Evolutionary conservation across 768 basidiomycete genomes (phyloP).

Genomic region (Lactifluus rugatus): DNA sequence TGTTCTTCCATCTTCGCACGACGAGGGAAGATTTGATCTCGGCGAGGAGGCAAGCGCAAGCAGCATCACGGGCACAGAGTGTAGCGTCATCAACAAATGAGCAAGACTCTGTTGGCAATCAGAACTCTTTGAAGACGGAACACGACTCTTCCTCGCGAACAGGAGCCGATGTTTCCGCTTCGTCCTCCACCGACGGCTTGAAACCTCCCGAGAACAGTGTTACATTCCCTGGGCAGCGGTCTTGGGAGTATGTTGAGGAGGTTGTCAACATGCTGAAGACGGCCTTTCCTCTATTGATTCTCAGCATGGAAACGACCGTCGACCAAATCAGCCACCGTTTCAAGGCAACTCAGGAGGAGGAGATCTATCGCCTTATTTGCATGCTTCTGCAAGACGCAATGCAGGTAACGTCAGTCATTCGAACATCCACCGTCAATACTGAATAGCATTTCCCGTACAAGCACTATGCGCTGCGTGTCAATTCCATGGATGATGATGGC

Average conservation of each 20-base stretch:
- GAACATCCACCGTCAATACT: neutral
- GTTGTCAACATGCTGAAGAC: constrained; percentile 91
- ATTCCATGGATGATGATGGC: constrained; percentile 58
- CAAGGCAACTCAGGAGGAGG: constrained; percentile 84
- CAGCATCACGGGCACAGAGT: constrained; percentile 25
- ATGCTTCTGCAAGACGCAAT: constrained; percentile 84
- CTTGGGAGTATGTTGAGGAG: constrained; percentile 90
- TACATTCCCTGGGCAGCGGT: constrained; percentile 43
- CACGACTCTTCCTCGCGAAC: constrained; percentile 7
- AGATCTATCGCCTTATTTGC: constrained; percentile 83
- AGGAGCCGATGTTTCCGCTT: constrained; percentile 5
- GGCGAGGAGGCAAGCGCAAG: constrained; percentile 35
- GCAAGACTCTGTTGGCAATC: constrained; percentile 6
- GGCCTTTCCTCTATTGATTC: constrained; percentile 85
- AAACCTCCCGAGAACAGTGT: constrained; percentile 23
- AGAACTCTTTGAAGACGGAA: constrained; percentile 3
- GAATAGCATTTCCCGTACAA: constrained; percentile 23
- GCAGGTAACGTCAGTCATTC: constrained; percentile 38
- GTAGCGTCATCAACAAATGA: constrained; percentile 6
- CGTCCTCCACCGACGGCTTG: constrained; percentile 14
- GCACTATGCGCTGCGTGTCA: constrained; percentile 65
- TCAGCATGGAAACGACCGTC: constrained; percentile 94
- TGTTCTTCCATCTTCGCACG: constrained; percentile 93
- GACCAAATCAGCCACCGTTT: constrained; percentile 89
- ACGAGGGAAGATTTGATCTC: constrained; percentile 58